Evolutionary conservation across 108 stramenopile species (phyloP).

Genomic region (Parietichytrium sp.): DNA sequence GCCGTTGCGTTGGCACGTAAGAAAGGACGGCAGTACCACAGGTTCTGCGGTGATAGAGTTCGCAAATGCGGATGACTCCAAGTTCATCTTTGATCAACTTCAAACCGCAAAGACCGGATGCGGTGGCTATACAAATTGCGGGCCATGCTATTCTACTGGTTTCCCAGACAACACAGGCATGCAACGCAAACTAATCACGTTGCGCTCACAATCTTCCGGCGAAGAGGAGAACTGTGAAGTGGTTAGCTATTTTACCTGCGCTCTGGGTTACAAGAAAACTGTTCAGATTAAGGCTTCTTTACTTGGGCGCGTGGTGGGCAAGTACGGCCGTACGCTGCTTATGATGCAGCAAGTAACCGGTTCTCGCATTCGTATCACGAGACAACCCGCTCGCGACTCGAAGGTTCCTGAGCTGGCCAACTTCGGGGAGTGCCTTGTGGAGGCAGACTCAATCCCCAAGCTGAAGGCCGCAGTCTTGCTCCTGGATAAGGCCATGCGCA

Average conservation of each 20-base stretch:
- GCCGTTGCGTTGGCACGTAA: slow-evolving; percentile 6
- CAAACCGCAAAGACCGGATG: neutral
- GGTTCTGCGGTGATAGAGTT: slow-evolving; percentile 6
- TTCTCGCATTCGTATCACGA: neutral
- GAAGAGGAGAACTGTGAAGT: neutral
- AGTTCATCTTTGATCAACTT: neutral
- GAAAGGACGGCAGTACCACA: neutral
- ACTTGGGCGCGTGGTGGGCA: neutral
- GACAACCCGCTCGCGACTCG: too few species aligned
- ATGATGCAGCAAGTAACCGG: slow-evolving; percentile 34
- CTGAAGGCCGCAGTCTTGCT: too few species aligned
- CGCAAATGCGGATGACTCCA: neutral
- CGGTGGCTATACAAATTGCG: neutral
- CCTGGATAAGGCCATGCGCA: too few species aligned
- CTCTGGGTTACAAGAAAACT: neutral
- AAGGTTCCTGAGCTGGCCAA: too few species aligned
- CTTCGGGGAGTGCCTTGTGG: too few species aligned
- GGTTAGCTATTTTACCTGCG: neutral
- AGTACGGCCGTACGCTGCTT: neutral
- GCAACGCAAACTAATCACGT: neutral
- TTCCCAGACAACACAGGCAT: neutral
- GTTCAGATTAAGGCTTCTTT: neutral
- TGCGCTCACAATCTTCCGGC: neutral
- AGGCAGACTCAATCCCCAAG: too few species aligned
- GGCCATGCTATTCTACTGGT: neutral